Conservation (phyloP, 192 early-diverging fungal genomes). For the Linnemannia elongata region DNA sequence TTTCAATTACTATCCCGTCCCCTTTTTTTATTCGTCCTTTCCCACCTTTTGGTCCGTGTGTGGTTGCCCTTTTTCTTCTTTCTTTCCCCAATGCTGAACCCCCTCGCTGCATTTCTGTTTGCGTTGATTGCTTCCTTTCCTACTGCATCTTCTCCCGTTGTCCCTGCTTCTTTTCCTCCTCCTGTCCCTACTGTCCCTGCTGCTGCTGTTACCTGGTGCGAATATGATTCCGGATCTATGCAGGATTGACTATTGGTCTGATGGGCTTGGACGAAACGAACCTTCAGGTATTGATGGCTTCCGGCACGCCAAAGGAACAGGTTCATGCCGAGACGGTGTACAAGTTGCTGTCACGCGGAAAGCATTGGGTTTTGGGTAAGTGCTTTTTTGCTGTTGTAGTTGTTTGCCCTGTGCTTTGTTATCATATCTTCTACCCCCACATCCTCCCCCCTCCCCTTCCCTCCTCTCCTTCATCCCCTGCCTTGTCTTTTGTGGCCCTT, state of each 20-base stretch:
- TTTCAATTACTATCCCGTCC: not conserved
- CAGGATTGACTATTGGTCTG: conserved; percentile 73
- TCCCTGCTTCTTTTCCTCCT: not conserved
- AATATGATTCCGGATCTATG: not conserved
- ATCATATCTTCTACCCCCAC: not conserved
- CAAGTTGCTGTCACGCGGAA: conserved; percentile 61
- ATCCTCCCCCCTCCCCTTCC: not conserved
- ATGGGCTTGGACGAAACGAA: conserved; percentile 90
- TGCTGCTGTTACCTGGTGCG: not conserved
- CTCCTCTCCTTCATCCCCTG: not conserved
- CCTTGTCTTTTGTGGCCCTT: not conserved
- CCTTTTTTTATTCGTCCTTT: not conserved
- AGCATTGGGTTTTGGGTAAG: conserved; percentile 86
- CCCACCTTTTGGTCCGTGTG: too few relatives aligned
- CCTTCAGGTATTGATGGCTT: conserved; percentile 85
- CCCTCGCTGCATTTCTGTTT: not conserved
- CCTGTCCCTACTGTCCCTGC: not conserved
- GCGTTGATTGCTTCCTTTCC: not conserved
- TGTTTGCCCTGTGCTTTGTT: not conserved
- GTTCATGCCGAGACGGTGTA: conserved; percentile 75
- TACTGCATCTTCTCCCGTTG: not conserved
- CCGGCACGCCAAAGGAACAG: conserved; percentile 79
- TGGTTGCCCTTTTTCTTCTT: not conserved
- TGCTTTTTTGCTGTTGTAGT: not conserved
- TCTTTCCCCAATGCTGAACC: not conserved